phyloP scores from a whole-genome alignment of 176 grass and related monocot species.

The Elymus sibiricus region DNA sequence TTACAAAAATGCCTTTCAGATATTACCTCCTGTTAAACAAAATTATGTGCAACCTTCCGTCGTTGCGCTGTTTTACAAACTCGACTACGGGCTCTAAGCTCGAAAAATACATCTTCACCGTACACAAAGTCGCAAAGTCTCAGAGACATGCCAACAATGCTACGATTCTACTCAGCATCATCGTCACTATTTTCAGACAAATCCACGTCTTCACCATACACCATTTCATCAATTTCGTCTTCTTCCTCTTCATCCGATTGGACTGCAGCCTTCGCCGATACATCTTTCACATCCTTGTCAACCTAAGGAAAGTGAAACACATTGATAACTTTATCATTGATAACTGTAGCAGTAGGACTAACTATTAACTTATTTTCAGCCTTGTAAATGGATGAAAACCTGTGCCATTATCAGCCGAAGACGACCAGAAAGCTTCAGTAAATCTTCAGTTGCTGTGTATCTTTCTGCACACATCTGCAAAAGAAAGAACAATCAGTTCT shows the following conservation, averaged over 20 bases:
- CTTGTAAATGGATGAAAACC: conserved; percentile 45
- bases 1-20: neutral
- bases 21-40: neutral
- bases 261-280: conserved; percentile 7
- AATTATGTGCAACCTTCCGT: conserved; percentile 29
- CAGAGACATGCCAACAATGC: neutral
- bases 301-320: conserved; percentile 40
- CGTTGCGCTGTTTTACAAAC: conserved; percentile 14
- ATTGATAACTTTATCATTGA: neutral
- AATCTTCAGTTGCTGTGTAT: conserved; percentile 43
- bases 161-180: conserved; percentile 37
- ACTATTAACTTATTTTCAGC: conserved; percentile 4
- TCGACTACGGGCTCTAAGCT: neutral
- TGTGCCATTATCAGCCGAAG: conserved; percentile 69
- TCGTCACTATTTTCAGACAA: conserved; percentile 37
- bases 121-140: too few species aligned
- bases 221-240: conserved; percentile 74
- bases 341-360: neutral
- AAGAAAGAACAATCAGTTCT: conserved; percentile 16
- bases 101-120: neutral
- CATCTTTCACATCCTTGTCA: conserved; percentile 30
- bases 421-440: conserved; percentile 77
- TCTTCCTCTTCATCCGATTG: conserved; percentile 49
- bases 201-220: conserved; percentile 76
- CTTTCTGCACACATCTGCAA: conserved; percentile 63